Evolutionary conservation across 2,329 filamentous ascomycete genomes (phyloP).

Genomic region (Chlorencoelia australis): DNA sequence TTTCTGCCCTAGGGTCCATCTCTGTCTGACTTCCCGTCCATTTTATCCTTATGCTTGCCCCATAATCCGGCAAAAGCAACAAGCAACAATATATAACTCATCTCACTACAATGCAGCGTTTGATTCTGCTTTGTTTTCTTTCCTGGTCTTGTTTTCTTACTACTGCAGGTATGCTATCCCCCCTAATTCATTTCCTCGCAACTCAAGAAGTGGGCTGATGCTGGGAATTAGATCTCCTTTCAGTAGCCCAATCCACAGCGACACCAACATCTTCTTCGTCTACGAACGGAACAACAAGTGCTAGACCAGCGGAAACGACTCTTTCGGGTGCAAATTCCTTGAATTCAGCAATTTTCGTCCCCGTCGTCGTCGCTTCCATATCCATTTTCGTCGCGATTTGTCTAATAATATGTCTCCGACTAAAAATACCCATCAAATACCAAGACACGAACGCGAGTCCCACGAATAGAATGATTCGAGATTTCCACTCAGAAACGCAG

Average conservation of each 20-base stretch:
- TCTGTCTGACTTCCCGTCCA: too few species aligned
- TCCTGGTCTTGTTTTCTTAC: too few species aligned
- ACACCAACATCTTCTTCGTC: constrained; percentile 1
- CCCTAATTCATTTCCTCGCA: too few species aligned
- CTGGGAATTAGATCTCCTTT: constrained; percentile 5
- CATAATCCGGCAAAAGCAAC: too few species aligned
- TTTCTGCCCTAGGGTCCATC: too few species aligned
- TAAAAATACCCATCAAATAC: constrained; percentile 1
- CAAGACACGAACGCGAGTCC: background rate
- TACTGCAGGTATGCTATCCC: too few species aligned
- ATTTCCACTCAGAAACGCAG: background rate
- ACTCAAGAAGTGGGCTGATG: too few species aligned
- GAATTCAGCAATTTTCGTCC: constrained; percentile 3
- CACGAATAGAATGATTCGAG: background rate
- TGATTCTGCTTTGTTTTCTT: too few species aligned
- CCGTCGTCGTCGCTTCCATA: constrained; percentile 5
- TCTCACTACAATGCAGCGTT: too few species aligned
- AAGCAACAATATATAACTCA: too few species aligned
- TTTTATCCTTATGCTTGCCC: too few species aligned
- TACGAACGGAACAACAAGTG: background rate
- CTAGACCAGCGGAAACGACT: background rate
- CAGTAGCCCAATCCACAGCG: background rate
- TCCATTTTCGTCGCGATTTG: constrained; percentile 4
- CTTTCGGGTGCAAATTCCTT: constrained; percentile 1
- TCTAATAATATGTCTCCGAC: constrained; percentile 3